These are phyloP conservation scores for Heliosperma pusillum DNA, from an alignment of 148 eudicot genomes.

Conservation along the genomic window DNA sequence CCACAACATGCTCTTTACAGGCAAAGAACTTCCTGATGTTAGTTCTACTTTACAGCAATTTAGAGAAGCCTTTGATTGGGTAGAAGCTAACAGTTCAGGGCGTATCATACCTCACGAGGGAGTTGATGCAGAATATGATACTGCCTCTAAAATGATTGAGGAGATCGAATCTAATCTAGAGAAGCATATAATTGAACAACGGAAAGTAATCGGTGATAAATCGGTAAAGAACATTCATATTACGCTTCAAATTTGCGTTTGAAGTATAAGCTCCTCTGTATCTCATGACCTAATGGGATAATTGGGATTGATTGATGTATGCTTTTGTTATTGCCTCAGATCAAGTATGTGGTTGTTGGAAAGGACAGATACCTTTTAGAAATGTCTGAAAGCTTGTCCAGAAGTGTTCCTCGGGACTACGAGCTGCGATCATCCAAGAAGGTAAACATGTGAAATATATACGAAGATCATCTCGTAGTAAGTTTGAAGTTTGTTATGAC, in stretches of 20 bases:
- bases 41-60: conserved; percentile 58
- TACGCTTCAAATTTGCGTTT: background rate
- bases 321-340: conserved; percentile 40
- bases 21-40: conserved; percentile 70
- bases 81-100: conserved; percentile 80
- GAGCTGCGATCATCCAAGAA: conserved; percentile 92
- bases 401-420: conserved; percentile 55
- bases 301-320: conserved; percentile 12
- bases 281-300: conserved; percentile 9
- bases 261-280: conserved; percentile 13
- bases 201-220: conserved; percentile 56
- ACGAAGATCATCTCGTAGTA: background rate
- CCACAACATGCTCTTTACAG: conserved; percentile 41
- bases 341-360: conserved; percentile 72
- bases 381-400: conserved; percentile 64
- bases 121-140: conserved; percentile 74
- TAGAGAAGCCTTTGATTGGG: conserved; percentile 92
- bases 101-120: conserved; percentile 89
- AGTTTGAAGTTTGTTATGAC: background rate
- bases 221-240: conserved; percentile 45
- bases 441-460: conserved; percentile 33
- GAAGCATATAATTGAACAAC: conserved; percentile 73
- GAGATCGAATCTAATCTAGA: conserved; percentile 57
- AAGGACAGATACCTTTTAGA: conserved; percentile 91
- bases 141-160: conserved; percentile 53